Evolutionary conservation across 2,329 filamentous ascomycete genomes (phyloP), one percentile per base, ranked within the genome.

Genomic region (Chalara sp.): DNA sequence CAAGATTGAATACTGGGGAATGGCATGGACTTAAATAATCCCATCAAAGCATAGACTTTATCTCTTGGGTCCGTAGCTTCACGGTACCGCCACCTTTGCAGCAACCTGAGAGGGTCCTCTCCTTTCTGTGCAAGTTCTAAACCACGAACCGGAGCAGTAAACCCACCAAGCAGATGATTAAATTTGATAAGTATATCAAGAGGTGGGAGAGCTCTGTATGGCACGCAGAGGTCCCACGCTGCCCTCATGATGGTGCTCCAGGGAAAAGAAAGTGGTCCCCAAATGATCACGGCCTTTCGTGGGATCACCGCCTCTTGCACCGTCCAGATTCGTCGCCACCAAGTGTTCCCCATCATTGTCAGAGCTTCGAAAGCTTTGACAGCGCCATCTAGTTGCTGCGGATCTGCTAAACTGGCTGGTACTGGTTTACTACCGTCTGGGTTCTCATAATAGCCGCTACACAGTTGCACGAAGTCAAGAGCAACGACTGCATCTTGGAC

Each of bases 261-360:
- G 8, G 46, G 41, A 12, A 48, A 28, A 28, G 11, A 30, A 7
- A 44, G 28, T 11, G 28, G 35, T 10, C 51, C 51, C 47, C 51
- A 53, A 37, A 39, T 4, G 11, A 53, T 10, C 10, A 21, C 11
- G 6, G 35, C 32, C 13, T 5, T 6, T 1, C 5, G n/a, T 6
- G 51, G 42, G n/a, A 53, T 30, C 11, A 53, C 28, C 6, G 44
- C 47, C 13, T 56, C 54, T 35, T 56, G 52, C 3, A 56, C 52
- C 6, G 41, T 52, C 54, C 54, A 56, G 33, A 52, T 50, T 1
- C 49, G 54, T 32, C 46, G 43, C 37, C 52, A 56, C 48, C 52
- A 56, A 11, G 52, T 11, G 28, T 43, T 43, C 11, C 41, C 41
- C 12, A n/a, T 43, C 10, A 44, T 11, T 6, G 45, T 50, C 33